These are phyloP conservation scores for Raddia guianensis DNA, from an alignment of 176 grass and related monocot species.

Conservation along the genomic window DNA sequence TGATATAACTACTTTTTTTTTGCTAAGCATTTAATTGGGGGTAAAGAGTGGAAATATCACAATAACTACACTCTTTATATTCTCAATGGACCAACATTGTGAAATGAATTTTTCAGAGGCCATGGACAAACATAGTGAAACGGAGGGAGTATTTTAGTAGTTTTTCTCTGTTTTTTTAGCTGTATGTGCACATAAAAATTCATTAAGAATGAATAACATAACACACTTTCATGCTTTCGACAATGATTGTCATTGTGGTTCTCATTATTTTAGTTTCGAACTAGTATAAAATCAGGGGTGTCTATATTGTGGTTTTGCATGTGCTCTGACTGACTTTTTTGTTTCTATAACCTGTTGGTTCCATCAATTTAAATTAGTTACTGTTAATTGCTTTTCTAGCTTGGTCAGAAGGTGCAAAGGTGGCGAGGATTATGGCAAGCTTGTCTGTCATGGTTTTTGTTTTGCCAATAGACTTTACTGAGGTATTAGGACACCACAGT, in stretches of 20 bases:
- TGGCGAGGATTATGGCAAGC: neutral
- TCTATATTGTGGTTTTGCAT: slow-evolving; percentile 8
- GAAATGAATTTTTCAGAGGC: too few species aligned
- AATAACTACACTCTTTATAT: too few species aligned
- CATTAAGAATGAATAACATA: slow-evolving; percentile 12
- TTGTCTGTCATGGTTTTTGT: neutral
- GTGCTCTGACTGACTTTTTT: neutral
- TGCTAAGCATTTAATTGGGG: too few species aligned
- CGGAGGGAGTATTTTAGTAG: neutral
- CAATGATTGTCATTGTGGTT: neutral
- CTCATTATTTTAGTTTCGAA: slow-evolving; percentile 24
- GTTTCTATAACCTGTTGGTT: slow-evolving; percentile 4
- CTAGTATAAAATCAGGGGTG: neutral
- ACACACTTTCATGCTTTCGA: neutral
- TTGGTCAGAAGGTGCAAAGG: slow-evolving; percentile 4
- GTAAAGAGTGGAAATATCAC: too few species aligned
- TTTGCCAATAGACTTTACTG: neutral
- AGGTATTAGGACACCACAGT: neutral
- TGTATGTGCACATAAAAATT: neutral
- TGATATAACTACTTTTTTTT: too few species aligned
- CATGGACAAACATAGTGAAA: too few species aligned
- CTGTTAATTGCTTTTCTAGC: slow-evolving; percentile 14
- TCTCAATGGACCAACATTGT: too few species aligned
- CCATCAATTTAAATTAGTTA: neutral
- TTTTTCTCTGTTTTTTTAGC: slow-evolving; percentile 25